These are phyloP conservation scores for Lipomyces kockii DNA, from an alignment of 805 yeast genomes.

Conservation along the genomic window DNA sequence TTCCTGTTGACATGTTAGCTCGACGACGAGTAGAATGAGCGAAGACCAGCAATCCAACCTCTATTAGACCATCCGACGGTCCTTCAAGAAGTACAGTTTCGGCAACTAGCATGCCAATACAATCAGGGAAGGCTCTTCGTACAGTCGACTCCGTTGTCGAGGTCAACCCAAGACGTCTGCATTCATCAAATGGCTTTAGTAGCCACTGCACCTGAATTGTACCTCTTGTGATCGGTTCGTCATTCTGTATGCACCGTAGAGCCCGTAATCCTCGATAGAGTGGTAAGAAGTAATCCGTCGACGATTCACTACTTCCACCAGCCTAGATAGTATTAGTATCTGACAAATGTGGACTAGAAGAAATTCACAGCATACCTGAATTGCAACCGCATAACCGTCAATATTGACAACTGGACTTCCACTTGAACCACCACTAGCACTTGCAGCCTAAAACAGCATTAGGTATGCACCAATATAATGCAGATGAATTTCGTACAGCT, in stretches of 20 bases:
- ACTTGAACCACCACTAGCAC: constrained; percentile 93
- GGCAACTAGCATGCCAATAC: constrained; percentile 82
- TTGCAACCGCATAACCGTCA: constrained; percentile 84
- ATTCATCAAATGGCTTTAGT: constrained; percentile 83
- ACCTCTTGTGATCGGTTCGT: constrained; percentile 74
- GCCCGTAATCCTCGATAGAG: constrained; percentile 84
- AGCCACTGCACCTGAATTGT: constrained; percentile 91
- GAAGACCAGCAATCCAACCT: constrained; percentile 37
- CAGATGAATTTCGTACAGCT: constrained; percentile 11
- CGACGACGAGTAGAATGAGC: neutral
- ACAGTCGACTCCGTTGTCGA: constrained; percentile 72
- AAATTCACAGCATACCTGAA: constrained; percentile 41
- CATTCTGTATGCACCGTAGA: constrained; percentile 67
- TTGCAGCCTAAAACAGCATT: constrained; percentile 61
- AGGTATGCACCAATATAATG: neutral
- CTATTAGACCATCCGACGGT: constrained; percentile 71
- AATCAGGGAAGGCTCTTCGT: constrained; percentile 69
- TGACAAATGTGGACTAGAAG: neutral
- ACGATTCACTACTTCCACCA: constrained; percentile 89
- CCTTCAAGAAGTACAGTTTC: constrained; percentile 82
- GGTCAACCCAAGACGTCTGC: constrained; percentile 82
- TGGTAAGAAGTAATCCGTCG: constrained; percentile 91
- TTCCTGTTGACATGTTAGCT: constrained; percentile 49
- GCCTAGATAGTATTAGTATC: constrained; percentile 58
- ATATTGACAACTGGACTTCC: constrained; percentile 96